Evolutionary conservation across 1,139 yeast species (phyloP).

Genomic region (Saccharomyces hybrid): DNA sequence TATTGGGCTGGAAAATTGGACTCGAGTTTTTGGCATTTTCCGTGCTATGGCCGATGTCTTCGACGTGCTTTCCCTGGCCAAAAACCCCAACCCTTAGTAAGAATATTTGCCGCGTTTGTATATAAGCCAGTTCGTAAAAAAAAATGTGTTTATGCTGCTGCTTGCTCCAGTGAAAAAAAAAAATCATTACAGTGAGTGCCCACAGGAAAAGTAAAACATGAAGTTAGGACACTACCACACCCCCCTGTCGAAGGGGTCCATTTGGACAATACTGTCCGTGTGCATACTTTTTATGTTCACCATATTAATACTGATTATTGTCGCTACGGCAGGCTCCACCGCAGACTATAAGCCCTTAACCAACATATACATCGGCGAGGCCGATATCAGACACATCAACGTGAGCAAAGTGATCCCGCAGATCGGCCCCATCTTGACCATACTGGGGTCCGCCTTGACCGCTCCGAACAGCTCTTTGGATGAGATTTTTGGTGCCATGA

Average conservation of each 20-base stretch:
- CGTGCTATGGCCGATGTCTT: too few relatives aligned
- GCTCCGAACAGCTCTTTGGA: slow-evolving; percentile 18
- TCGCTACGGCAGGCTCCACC: slow-evolving; percentile 26
- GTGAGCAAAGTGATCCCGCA: slow-evolving; percentile 29
- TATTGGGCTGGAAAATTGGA: too few relatives aligned
- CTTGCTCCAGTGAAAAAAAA: not conserved
- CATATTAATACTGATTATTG: slow-evolving; percentile 19
- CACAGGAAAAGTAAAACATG: not conserved
- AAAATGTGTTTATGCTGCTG: too few relatives aligned
- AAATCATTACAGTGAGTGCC: too few relatives aligned
- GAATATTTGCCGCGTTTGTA: too few relatives aligned
- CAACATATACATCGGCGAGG: slow-evolving; percentile 28
- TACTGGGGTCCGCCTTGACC: slow-evolving; percentile 24
- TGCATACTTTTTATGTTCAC: slow-evolving; percentile 20
- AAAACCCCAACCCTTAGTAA: too few relatives aligned
- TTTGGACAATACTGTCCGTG: slow-evolving; percentile 8
- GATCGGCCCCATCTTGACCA: slow-evolving; percentile 20
- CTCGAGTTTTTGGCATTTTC: too few relatives aligned
- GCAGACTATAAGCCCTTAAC: slow-evolving; percentile 25
- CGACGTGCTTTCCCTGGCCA: too few relatives aligned
- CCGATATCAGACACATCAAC: slow-evolving; percentile 27
- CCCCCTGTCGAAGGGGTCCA: slow-evolving; percentile 6
- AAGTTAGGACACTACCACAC: not conserved
- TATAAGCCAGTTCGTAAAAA: too few relatives aligned
- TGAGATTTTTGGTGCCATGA: slow-evolving; percentile 21